phyloP scores from a whole-genome alignment of 768 basidiomycete species.

The Suillus placidus region DNA sequence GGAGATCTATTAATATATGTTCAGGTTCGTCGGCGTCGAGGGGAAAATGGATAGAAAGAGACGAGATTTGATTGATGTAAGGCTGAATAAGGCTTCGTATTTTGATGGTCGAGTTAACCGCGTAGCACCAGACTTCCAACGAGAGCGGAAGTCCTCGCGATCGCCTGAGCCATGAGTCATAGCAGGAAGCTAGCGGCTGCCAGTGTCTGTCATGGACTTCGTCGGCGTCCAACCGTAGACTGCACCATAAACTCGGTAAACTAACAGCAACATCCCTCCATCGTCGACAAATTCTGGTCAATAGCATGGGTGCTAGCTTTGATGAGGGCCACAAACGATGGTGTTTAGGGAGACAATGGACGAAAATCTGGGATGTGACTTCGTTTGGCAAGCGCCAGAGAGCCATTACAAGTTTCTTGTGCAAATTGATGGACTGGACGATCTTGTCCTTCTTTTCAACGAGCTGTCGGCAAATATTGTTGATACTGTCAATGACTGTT shows the following conservation, averaged over 20 bases:
- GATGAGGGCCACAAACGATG: constrained; percentile 28
- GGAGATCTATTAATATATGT: constrained; percentile 21
- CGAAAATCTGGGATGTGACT: constrained; percentile 50
- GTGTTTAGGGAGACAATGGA: constrained; percentile 34
- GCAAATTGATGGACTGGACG: constrained; percentile 20
- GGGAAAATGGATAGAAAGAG: constrained; percentile 15
- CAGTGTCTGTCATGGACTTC: constrained; percentile 1
- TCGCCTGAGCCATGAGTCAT: constrained; percentile 14
- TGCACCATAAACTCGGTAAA: constrained; percentile 53
- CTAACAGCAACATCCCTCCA: constrained; percentile 45
- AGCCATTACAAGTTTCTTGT: constrained; percentile 26
- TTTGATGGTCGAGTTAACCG: not conserved
- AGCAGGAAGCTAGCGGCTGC: constrained; percentile 17
- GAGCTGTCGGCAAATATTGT: constrained; percentile 14
- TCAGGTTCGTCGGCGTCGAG: constrained; percentile 21
- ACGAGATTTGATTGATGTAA: constrained; percentile 15
- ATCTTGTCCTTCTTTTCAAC: constrained; percentile 20
- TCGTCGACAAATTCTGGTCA: constrained; percentile 42
- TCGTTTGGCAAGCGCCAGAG: constrained; percentile 48
- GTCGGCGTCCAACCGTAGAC: constrained; percentile 27
- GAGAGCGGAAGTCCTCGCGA: constrained; percentile 22
- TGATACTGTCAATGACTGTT: constrained; percentile 20
- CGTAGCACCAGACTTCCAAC: constrained; percentile 17
- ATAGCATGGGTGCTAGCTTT: constrained; percentile 37
- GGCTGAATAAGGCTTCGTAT: constrained; percentile 18